Evolutionary conservation across 495 filamentous ascomycete species (phyloP).

Genomic region (Elaphomyces granulatus): DNA sequence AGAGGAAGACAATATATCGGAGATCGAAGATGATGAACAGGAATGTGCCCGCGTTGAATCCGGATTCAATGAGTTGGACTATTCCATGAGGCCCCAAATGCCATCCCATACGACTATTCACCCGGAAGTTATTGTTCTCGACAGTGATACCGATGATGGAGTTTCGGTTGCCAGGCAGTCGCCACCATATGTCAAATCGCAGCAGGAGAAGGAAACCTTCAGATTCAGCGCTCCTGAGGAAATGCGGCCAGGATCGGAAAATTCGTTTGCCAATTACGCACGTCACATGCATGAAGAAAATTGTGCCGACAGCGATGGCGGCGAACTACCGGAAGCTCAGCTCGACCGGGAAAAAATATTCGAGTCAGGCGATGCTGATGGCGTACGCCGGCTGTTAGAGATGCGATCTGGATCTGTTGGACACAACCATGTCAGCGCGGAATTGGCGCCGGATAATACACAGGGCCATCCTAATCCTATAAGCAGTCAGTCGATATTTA

Average conservation of each 20-base stretch:
- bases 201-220: background rate
- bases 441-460: too few species aligned
- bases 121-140: slow-evolving; percentile 28
- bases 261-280: too few species aligned
- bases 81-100: background rate
- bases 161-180: slow-evolving; percentile 6
- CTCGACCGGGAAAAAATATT: background rate
- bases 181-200: background rate
- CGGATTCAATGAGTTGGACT: background rate
- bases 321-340: background rate
- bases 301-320: slow-evolving; percentile 1
- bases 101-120: slow-evolving; percentile 7
- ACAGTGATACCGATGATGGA: slow-evolving; percentile 33
- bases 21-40: slow-evolving; percentile 12
- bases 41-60: slow-evolving; percentile 4
- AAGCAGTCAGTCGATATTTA: too few species aligned
- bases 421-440: background rate
- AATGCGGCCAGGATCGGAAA: too few species aligned
- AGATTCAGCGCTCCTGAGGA: background rate
- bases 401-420: too few species aligned
- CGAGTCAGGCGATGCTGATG: background rate
- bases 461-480: too few species aligned
- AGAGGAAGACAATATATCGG: background rate
- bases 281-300: slow-evolving; percentile 1
- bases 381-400: background rate